phyloP scores from a whole-genome alignment of 106 monocot genomes.

The Dactylorhiza incarnata region DNA sequence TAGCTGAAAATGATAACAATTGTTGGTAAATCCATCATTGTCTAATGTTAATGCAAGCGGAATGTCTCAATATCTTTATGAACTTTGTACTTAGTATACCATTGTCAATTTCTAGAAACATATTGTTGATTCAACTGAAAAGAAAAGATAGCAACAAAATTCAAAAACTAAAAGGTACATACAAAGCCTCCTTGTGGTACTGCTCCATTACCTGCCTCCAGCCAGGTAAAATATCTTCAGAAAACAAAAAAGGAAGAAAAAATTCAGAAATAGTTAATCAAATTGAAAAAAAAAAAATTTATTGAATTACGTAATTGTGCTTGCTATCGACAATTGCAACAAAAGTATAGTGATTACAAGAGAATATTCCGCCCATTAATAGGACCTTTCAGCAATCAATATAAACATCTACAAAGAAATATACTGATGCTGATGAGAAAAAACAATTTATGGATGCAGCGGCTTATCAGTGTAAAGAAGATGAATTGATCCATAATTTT shows the following conservation, averaged over 20 bases:
- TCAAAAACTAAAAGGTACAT: conserved; percentile 14
- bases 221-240: conserved; percentile 64
- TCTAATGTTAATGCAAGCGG: too few species aligned
- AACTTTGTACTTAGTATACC: too few species aligned
- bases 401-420: neutral
- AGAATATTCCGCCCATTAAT: neutral
- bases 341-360: neutral
- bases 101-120: too few species aligned
- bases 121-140: neutral
- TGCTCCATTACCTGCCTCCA: conserved; percentile 87
- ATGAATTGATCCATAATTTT: too few species aligned
- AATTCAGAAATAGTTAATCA: neutral
- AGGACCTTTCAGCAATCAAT: neutral
- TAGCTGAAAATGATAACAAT: neutral
- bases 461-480: neutral
- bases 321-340: neutral
- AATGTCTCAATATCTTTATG: too few species aligned
- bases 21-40: neutral
- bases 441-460: neutral
- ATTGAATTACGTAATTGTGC: neutral
- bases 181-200: conserved; percentile 88
- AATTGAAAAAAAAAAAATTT: neutral
- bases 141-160: neutral
- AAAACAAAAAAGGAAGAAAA: conserved; percentile 3
- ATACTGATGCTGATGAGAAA: neutral